Percentiles rank a stretch among this genome's conserved stretches.
Evolutionary conservation across 306 rosid species (phyloP).

Genomic region (Dryas alaskensis): DNA sequence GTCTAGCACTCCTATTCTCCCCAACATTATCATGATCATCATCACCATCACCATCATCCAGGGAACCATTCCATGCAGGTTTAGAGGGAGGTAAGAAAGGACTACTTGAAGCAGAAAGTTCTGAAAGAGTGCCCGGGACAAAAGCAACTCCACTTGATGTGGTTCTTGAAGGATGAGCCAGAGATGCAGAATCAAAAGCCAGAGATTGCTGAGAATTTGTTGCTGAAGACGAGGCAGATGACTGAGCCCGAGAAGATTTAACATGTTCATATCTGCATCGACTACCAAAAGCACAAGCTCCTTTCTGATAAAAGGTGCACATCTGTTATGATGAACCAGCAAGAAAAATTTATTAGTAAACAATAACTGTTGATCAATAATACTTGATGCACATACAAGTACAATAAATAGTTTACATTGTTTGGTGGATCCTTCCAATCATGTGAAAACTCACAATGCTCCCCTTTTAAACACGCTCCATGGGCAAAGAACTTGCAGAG

Average conservation of each 20-base stretch:
- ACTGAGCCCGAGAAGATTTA: conserved; percentile 55
- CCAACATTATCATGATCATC: conserved; percentile 35
- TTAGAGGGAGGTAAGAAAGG: conserved; percentile 42
- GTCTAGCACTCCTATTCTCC: conserved; percentile 41
- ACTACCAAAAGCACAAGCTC: conserved; percentile 86
- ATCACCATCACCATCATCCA: conserved; percentile 38
- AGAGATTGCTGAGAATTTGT: conserved; percentile 33
- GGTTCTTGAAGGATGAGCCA: conserved; percentile 30
- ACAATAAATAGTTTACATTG: conserved; percentile 50
- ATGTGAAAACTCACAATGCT: conserved; percentile 93
- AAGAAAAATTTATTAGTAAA: conserved; percentile 19
- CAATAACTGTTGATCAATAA: not conserved
- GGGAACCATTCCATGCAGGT: conserved; percentile 50
- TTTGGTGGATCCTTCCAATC: conserved; percentile 85
- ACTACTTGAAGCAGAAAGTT: conserved; percentile 42
- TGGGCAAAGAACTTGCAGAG: conserved; percentile 95
- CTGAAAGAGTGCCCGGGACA: conserved; percentile 25
- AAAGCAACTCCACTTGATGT: conserved; percentile 39
- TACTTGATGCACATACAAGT: not conserved
- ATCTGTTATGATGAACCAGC: conserved; percentile 45
- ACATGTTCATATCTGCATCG: conserved; percentile 96
- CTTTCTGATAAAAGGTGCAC: conserved; percentile 90
- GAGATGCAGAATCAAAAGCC: conserved; percentile 42
- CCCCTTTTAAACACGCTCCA: conserved; percentile 98
- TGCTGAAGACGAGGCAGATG: conserved; percentile 61